Percentiles rank a stretch among this genome's conserved stretches.
Evolutionary conservation across 345 rosid genomes (phyloP).

Genomic region (Turritis glabra): DNA sequence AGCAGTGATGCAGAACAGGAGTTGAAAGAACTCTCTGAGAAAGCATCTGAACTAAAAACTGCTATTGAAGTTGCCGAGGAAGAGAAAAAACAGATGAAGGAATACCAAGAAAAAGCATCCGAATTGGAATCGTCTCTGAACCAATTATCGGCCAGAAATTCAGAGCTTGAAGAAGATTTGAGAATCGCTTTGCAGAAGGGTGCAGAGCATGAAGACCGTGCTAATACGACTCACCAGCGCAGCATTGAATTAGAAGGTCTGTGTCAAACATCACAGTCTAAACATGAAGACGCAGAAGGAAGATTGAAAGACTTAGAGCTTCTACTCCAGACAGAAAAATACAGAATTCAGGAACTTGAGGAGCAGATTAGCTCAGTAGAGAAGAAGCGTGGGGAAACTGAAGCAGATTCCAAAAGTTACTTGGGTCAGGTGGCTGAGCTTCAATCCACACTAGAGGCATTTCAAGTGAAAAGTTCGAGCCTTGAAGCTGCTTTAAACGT

Average conservation of each 20-base stretch:
- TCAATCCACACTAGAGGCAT: slow-evolving; percentile 70
- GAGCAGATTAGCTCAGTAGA: slow-evolving; percentile 68
- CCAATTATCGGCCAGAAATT: slow-evolving; percentile 44
- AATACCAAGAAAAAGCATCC: slow-evolving; percentile 51
- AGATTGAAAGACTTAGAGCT: slow-evolving; percentile 75
- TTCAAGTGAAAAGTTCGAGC: slow-evolving; percentile 63
- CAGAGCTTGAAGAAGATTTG: slow-evolving; percentile 66
- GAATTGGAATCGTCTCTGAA: slow-evolving; percentile 61
- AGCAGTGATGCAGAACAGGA: slow-evolving; percentile 61
- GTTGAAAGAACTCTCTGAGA: slow-evolving; percentile 52
- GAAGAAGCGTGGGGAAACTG: slow-evolving; percentile 67
- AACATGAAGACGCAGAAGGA: slow-evolving; percentile 69
- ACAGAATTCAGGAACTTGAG: slow-evolving; percentile 89
- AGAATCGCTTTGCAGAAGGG: slow-evolving; percentile 54
- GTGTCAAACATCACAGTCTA: slow-evolving; percentile 64
- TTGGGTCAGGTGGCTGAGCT: slow-evolving; percentile 59
- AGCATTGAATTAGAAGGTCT: slow-evolving; percentile 70
- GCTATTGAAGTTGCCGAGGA: slow-evolving; percentile 57
- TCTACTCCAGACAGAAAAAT: slow-evolving; percentile 88
- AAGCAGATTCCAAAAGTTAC: slow-evolving; percentile 59
- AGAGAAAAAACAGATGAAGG: slow-evolving; percentile 59
- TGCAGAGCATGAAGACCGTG: slow-evolving; percentile 69
- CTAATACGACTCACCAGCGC: slow-evolving; percentile 60
- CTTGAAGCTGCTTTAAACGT: slow-evolving; percentile 68
- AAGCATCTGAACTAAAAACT: slow-evolving; percentile 53